Conservation (phyloP, 2,329 filamentous ascomycete species). For the Aspergillus chevalieri region DNA sequence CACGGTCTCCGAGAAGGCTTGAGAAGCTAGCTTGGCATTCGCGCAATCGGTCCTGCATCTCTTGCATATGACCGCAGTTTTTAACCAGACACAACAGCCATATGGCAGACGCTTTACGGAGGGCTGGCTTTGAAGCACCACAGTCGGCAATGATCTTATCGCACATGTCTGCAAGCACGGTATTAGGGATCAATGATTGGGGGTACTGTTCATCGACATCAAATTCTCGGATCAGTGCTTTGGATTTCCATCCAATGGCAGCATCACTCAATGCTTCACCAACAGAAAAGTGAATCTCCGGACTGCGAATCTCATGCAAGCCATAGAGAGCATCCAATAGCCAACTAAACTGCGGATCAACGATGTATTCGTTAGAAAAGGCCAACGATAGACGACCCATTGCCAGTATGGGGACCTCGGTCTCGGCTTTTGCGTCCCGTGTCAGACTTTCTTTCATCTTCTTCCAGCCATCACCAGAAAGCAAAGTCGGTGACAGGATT, state of each 20-base stretch:
- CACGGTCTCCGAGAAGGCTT: constrained; percentile 74
- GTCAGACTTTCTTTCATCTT: constrained; percentile 58
- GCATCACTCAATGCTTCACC: constrained; percentile 80
- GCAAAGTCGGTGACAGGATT: constrained; percentile 38
- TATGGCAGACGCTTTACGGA: constrained; percentile 87
- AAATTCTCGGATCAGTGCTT: constrained; percentile 65
- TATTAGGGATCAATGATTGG: constrained; percentile 29
- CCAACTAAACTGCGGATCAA: constrained; percentile 32
- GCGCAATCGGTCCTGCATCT: constrained; percentile 67
- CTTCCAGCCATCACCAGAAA: constrained; percentile 27
- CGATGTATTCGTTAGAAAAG: constrained; percentile 30
- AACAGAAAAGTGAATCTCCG: constrained; percentile 83
- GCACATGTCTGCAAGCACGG: constrained; percentile 52
- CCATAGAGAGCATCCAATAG: constrained; percentile 65
- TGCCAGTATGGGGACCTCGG: constrained; percentile 73
- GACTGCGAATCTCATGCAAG: constrained; percentile 75
- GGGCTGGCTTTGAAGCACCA: constrained; percentile 76
- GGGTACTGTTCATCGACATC: constrained; percentile 60
- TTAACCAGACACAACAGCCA: constrained; percentile 91
- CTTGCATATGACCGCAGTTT: constrained; percentile 72
- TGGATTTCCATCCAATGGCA: constrained; percentile 75
- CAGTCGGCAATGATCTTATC: constrained; percentile 71
- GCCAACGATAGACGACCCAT: constrained; percentile 67
- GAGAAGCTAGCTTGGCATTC: constrained; percentile 84
- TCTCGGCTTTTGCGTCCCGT: constrained; percentile 67